Conservation (phyloP, 139 green algal genomes). For the Parachlorella kessleri region DNA sequence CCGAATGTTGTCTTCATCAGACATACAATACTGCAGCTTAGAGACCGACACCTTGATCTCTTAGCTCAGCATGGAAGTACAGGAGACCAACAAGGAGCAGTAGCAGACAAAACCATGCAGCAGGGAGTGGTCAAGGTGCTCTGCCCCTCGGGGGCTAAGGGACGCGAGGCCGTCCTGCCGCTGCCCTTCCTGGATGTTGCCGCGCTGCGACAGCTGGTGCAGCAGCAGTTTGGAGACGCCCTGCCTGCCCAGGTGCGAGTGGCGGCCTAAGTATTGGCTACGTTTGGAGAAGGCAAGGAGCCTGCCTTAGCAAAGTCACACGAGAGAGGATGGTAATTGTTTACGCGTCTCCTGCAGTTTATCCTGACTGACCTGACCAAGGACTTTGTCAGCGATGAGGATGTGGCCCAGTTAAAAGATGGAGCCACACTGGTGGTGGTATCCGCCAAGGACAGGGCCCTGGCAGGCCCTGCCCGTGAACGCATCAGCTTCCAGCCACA, state of each 20-base stretch:
- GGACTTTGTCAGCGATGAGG: slow-evolving; percentile 16
- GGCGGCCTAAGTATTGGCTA: too few species aligned
- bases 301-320: too few species aligned
- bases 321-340: too few species aligned
- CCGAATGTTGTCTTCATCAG: too few species aligned
- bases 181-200: slow-evolving; percentile 3
- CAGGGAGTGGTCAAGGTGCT: neutral
- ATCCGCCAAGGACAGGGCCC: neutral
- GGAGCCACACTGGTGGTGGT: slow-evolving; percentile 21
- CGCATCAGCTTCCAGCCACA: slow-evolving; percentile 78
- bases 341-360: slow-evolving; percentile 5
- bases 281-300: too few species aligned
- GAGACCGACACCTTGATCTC: too few species aligned
- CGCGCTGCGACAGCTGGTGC: neutral
- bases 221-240: slow-evolving; percentile 10
- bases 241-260: slow-evolving; percentile 6
- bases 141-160: neutral
- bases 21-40: too few species aligned
- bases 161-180: slow-evolving; percentile 1
- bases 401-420: slow-evolving; percentile 12
- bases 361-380: slow-evolving; percentile 21
- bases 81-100: too few species aligned
- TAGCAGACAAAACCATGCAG: neutral
- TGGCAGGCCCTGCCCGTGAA: slow-evolving; percentile 45
- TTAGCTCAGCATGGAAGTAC: too few species aligned